phyloP scores from a whole-genome alignment of 179 eudicot species.

The Dionaea muscipula region DNA sequence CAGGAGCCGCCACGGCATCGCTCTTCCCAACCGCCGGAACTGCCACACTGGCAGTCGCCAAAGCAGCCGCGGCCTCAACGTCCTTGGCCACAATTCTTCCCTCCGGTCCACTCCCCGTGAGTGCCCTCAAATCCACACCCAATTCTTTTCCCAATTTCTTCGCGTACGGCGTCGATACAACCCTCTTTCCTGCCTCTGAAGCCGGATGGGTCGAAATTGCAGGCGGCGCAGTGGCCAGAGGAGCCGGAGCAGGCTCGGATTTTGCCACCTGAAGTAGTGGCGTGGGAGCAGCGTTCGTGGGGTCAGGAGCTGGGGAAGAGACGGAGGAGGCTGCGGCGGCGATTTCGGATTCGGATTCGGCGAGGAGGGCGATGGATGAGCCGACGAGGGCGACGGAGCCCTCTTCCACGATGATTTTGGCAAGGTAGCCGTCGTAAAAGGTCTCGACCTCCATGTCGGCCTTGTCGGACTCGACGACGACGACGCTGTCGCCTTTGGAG shows the following conservation, averaged over 20 bases:
- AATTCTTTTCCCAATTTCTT: slow-evolving; percentile 85
- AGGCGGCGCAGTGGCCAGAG: slow-evolving; percentile 11
- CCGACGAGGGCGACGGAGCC: slow-evolving; percentile 83
- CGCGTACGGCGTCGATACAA: slow-evolving; percentile 94
- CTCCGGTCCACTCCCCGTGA: slow-evolving; percentile 74
- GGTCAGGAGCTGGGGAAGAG: background rate
- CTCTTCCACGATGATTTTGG: slow-evolving; percentile 71
- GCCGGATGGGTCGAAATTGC: slow-evolving; percentile 48
- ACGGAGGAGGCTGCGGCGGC: slow-evolving; percentile 12
- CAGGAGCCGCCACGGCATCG: slow-evolving; percentile 1
- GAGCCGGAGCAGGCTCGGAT: slow-evolving; percentile 4
- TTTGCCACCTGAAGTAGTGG: slow-evolving; percentile 10
- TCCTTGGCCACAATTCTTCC: slow-evolving; percentile 98
- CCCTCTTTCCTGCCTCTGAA: slow-evolving; percentile 81
- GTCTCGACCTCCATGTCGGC: slow-evolving; percentile 98
- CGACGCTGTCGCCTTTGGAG: slow-evolving; percentile 72
- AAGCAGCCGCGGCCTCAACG: slow-evolving; percentile 59
- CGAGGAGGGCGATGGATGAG: slow-evolving; percentile 71
- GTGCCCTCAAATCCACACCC: slow-evolving; percentile 62
- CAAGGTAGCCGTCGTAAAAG: slow-evolving; percentile 67
- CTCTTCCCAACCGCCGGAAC: slow-evolving; percentile 14
- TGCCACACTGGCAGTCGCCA: slow-evolving; percentile 8
- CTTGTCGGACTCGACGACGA: slow-evolving; percentile 84
- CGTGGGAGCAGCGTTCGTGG: slow-evolving; percentile 4
- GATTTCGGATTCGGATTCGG: slow-evolving; percentile 32